Base-by-base conservation (phyloP, 1,284 basidiomycete species). In the Ustilago sp. region DNA sequence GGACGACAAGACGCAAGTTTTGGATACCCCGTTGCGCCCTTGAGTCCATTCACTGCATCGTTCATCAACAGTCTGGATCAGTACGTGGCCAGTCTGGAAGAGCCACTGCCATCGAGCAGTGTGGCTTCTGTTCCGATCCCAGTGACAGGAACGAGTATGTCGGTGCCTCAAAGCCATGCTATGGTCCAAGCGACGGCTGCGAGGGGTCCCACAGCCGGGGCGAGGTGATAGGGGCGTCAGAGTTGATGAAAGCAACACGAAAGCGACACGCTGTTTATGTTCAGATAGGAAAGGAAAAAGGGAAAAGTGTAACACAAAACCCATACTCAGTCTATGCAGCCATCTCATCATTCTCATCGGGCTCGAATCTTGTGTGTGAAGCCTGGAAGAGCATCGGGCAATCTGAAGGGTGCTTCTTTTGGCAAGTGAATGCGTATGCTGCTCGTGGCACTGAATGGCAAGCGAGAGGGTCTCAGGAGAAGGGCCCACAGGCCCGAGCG, bases 1-100 rank as follows among this genome's bases (percentile, higher is more conserved):
- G 74, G 74, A 12, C 19, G 74, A 23, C 70, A 77, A 45, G 74
- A 77, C n/a, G 70, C 70, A 1, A 69, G 66, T 34, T 73, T 51
- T 38, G 63, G 65, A 8, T 67, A 77, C 19, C 74, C 74, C 0
- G 69, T 77, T 0, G 74, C 74, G 6, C 74, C 74, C 2, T 23
- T 77, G 32, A 69, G 66, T 35, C 74, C 74, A 0, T 77, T 77
- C 36, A 77, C 74, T 0, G 69, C 69, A 2, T 62, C 69, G 47
- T 77, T 77, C 31, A 77, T 77, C 54, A 67, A 73, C 36, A 69
- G 66, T 43, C 53, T 77, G 19, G 74, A 77, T 43, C 69, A 77
- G 69, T 77, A 77, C 51, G 74, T 73, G 36, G 66, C 74, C 5
- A 71, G 68, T 47, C 19, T 76, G 31, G 74, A 76, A 38, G 74